Evolutionary conservation across 2,329 filamentous ascomycete genomes (phyloP), one percentile per base, ranked within the genome.

Genomic region (Lasiodiplodia sp.): DNA sequence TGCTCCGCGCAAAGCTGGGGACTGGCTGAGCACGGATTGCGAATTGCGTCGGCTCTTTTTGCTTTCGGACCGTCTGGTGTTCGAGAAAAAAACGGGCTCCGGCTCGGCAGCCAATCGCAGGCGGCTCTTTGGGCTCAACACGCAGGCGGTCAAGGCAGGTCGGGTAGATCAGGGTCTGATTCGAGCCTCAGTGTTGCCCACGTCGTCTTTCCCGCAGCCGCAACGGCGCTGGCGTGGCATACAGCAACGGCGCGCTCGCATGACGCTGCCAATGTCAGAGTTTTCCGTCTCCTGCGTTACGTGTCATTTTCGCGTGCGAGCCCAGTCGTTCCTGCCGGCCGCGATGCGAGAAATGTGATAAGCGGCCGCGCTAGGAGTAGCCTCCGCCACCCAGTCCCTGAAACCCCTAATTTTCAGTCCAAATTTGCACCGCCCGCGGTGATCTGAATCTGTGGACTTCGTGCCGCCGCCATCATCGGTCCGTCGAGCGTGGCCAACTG

Each of bases 111-210:
- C 60, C 60, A 64, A 64, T 64, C 14, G 31, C 40, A 18, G 40
- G 16, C 23, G 25, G 8, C 40, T 5, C 25, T 4, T 11, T 5
- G 16, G 11, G 7, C 44, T 40, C 57, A 47, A 34, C 25, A 40
- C 58, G 40, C n/a, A 47, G 58, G 58, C 60, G 44, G 60, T 64
- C 60, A 38, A 21, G 47, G n/a, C n/a, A 37, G 44, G 47, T 52
- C 60, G 60, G 60, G 60, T 64, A 64, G 60, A 64, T 64, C 60
- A 64, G 60, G 60, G 60, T 64, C 60, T 64, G 51, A 52, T 64
- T 64, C 44, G 44, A 64, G 60, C 60, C 60, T 64, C 60, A 64
- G 25, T 18, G 31, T 40, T n/a, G 47, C 18, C 44, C 18, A 14
- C n/a, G 60, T 18, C 60, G 44, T 25, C 28, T 40, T 38, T 23